phyloP scores from a whole-genome alignment of 202 grass and related monocot species.

The Alloteropsis angusta region DNA sequence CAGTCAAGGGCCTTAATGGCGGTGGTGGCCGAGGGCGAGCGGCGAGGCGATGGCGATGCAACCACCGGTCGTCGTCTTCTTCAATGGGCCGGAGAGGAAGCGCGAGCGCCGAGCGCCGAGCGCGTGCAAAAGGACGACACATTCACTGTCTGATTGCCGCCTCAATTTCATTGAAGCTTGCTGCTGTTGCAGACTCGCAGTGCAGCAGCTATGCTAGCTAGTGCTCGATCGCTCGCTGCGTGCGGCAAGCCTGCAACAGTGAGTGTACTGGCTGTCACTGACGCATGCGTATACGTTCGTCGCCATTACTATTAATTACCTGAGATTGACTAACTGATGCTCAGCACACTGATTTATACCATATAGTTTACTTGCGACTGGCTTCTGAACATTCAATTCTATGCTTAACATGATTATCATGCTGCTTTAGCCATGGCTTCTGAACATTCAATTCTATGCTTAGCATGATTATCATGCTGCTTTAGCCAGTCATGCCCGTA shows the following conservation, averaged over 20 bases:
- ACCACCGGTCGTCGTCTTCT: neutral
- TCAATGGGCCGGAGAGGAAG: constrained; percentile 34
- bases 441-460: constrained; percentile 2
- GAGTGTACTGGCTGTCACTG: constrained; percentile 9
- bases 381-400: constrained; percentile 1
- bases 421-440: no score
- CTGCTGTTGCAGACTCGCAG: neutral
- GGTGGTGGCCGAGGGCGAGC: neutral
- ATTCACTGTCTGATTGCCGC: constrained; percentile 39
- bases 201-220: neutral
- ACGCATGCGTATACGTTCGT: neutral
- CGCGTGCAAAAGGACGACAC: constrained; percentile 27
- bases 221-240: neutral
- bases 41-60: neutral
- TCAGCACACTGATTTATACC: no score
- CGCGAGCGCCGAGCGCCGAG: neutral
- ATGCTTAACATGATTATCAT: no score
- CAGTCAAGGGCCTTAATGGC: constrained; percentile 41
- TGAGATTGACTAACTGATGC: no score
- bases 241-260: constrained; percentile 17
- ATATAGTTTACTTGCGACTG: constrained; percentile 12
- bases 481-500: neutral
- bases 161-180: constrained; percentile 48
- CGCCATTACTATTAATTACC: no score
- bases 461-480: constrained; percentile 15